Evolutionary conservation across 345 rosid genomes (phyloP).

Genomic region (Sonneratia alba): DNA sequence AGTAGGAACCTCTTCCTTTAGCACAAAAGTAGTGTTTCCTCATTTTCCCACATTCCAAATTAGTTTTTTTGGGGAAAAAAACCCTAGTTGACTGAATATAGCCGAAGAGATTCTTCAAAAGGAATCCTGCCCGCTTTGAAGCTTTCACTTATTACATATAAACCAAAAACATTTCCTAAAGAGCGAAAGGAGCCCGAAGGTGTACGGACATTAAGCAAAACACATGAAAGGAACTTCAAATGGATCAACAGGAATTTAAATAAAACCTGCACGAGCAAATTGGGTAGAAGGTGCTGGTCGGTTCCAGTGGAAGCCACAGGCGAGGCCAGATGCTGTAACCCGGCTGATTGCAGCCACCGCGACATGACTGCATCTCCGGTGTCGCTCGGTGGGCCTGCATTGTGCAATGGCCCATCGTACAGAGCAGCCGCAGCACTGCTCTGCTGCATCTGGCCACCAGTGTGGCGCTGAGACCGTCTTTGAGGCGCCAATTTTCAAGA

Average conservation of each 20-base stretch:
- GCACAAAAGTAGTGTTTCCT: not conserved
- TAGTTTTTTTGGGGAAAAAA: not conserved
- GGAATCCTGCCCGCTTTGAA: not conserved
- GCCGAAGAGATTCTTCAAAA: not conserved
- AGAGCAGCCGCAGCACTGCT: constrained; percentile 78
- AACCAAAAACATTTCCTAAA: not conserved
- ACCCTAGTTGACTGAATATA: not conserved
- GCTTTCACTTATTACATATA: not conserved
- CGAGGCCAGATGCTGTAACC: constrained; percentile 99
- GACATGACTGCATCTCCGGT: constrained; percentile 97
- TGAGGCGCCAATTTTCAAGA: constrained; percentile 98
- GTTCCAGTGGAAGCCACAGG: constrained; percentile 69
- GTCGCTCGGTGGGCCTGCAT: constrained; percentile 58
- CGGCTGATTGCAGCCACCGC: constrained; percentile 98
- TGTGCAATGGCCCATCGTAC: constrained; percentile 64
- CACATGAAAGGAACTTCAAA: not conserved
- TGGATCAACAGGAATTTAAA: not conserved
- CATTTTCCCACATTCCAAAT: not conserved
- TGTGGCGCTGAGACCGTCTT: constrained; percentile 99
- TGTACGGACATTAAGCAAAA: not conserved
- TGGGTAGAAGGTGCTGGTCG: constrained; percentile 86
- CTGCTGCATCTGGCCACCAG: constrained; percentile 99
- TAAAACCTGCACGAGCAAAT: constrained; percentile 79
- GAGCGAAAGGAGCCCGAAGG: not conserved
- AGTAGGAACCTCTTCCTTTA: not conserved